Evolutionary conservation across 257 asterid genomes (phyloP), one percentile per base, ranked within the genome.

Genomic region (Gentiana straminea): DNA sequence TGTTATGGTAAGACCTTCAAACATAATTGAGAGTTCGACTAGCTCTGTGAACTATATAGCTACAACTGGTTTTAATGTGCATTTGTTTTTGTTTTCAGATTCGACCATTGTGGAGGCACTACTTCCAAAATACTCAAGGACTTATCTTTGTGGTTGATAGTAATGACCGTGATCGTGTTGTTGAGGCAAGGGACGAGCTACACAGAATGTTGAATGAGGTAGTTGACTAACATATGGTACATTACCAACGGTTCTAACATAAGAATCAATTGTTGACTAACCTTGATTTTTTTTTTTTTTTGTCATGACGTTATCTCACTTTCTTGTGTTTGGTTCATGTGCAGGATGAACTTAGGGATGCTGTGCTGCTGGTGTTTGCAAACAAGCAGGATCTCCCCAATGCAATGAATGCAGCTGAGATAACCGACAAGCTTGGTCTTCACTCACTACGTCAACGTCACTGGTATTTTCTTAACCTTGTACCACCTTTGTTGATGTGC

Each of bases 141-240:
- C 79, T 84, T 61, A 84, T 84, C 62, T 84, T 84, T 58, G 94
- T 84, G 59, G 94, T 84, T 35, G 94, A 84, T 57, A 84, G 94
- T 55, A 84, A 84, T 64, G 94, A 84, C 68, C 76, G 94, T 36
- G 94, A 84, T 52, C 94, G 94, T 84, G 89, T 77, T 52, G 89
- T 84, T 77, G 94, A 84, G 71, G 94, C 94, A 46, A 81, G 94
- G 70, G 94, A 84, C 36, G 94, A 84, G 73, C 79, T 84, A 69
- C 94, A 84, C 64, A 76, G 94, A 59, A 84, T 84, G 94, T 64
- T 84, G 65, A 84, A 84, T 66, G 91, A 84, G 87, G 94, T 84
- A 73, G 56, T 51, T 34, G 53, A 60, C 44, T 24, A 35, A 41
- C 57, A 8, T 4, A 24, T 24, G 24, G 24, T 24, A 24, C 24